These are phyloP conservation scores for Globomyces pollinis-pini DNA, from an alignment of 192 early-diverging fungal genomes.

Conservation along the genomic window DNA sequence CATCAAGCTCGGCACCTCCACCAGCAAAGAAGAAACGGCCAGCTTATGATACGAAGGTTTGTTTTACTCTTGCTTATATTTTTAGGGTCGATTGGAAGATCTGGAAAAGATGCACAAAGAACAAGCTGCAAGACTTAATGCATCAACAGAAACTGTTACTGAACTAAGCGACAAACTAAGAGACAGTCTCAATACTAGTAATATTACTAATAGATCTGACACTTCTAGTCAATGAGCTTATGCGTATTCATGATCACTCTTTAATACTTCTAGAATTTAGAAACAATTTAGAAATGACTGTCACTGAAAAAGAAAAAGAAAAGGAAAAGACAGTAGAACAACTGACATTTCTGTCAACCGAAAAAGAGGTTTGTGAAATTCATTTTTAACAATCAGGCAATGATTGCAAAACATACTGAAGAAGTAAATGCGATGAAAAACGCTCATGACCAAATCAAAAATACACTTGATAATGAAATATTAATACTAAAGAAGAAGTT, in stretches of 20 bases:
- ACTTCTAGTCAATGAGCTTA: conserved; percentile 35
- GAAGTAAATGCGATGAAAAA: conserved; percentile 24
- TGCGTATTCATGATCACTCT: too few relatives aligned
- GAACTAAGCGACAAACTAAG: conserved; percentile 25
- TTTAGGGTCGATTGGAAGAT: conserved; percentile 73
- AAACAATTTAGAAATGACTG: conserved; percentile 36
- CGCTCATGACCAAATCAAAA: conserved; percentile 23
- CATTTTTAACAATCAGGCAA: conserved; percentile 5
- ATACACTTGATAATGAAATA: conserved; percentile 18
- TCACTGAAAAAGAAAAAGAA: conserved; percentile 59
- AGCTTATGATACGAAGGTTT: conserved; percentile 62
- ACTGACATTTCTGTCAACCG: conserved; percentile 20
- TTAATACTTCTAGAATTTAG: too few relatives aligned
- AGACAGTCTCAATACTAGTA: conserved; percentile 23
- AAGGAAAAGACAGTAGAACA: conserved; percentile 34
- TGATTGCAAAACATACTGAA: conserved; percentile 12
- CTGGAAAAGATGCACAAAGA: conserved; percentile 60
- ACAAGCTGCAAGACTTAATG: conserved; percentile 16
- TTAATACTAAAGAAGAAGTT: conserved; percentile 26
- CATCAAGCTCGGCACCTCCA: too few relatives aligned
- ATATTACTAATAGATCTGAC: too few relatives aligned
- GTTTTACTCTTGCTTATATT: neutral
- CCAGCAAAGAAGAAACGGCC: conserved; percentile 55
- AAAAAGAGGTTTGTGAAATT: neutral
- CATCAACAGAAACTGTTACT: conserved; percentile 21